These are phyloP conservation scores for Cystobasidiaceae sp. DNA, from an alignment of 1,284 basidiomycete genomes.

Conservation along the genomic window DNA sequence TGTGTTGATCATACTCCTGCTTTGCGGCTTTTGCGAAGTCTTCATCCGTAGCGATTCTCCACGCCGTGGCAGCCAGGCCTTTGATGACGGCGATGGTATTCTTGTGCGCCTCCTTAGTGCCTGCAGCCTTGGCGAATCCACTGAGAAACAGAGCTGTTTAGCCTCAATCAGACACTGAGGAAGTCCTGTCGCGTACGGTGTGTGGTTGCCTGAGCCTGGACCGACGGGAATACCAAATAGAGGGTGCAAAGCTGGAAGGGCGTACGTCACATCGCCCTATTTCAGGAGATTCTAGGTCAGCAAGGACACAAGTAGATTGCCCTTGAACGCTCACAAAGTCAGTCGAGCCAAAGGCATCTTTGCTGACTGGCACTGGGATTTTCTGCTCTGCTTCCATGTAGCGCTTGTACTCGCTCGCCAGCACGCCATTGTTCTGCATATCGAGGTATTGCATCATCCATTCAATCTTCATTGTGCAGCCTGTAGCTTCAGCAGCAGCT, in stretches of 20 bases:
- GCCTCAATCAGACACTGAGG: not conserved
- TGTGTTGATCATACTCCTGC: slow-evolving; percentile 31
- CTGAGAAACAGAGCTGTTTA: not conserved
- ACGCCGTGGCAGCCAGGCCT: slow-evolving; percentile 58
- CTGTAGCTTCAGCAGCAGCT: slow-evolving; percentile 65
- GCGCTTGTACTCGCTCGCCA: slow-evolving; percentile 40
- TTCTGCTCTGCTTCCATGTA: slow-evolving; percentile 40
- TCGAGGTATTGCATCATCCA: slow-evolving; percentile 25
- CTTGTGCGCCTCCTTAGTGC: slow-evolving; percentile 58
- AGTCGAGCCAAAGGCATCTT: slow-evolving; percentile 39
- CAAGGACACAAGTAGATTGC: too few species aligned
- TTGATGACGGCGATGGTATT: slow-evolving; percentile 58
- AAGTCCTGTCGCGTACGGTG: slow-evolving; percentile 29
- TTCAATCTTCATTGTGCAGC: slow-evolving; percentile 57
- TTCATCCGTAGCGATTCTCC: slow-evolving; percentile 57
- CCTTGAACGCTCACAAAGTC: slow-evolving; percentile 44
- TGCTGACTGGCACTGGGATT: slow-evolving; percentile 32
- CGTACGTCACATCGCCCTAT: slow-evolving; percentile 44
- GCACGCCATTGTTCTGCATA: slow-evolving; percentile 33
- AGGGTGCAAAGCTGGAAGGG: slow-evolving; percentile 45
- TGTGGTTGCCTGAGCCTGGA: slow-evolving; percentile 46
- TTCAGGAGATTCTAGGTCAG: not conserved
- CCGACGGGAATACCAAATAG: slow-evolving; percentile 45
- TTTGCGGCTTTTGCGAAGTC: slow-evolving; percentile 57
- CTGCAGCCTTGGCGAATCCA: slow-evolving; percentile 59